These are phyloP conservation scores for Ceratopteris richardii DNA, from an alignment of 75 land plant genomes.

Conservation along the genomic window DNA sequence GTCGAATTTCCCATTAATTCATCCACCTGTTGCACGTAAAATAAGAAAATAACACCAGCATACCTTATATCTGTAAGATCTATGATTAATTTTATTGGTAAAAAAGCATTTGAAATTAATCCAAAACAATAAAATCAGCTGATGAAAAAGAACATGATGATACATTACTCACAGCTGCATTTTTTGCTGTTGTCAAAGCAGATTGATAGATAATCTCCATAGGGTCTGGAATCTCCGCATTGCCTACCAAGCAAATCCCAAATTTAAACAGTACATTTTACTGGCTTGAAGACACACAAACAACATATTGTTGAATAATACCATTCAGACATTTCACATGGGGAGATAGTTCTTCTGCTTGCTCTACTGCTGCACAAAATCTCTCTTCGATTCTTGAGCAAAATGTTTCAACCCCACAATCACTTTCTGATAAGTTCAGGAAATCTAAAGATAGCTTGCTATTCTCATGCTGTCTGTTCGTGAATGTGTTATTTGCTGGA, in stretches of 20 bases:
- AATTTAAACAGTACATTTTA: not conserved
- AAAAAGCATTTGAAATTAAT: not conserved
- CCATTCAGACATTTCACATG: constrained; percentile 49
- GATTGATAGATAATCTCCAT: constrained; percentile 82
- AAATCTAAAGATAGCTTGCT: constrained; percentile 3
- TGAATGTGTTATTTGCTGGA: not conserved
- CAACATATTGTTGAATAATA: constrained; percentile 17
- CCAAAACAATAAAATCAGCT: not conserved
- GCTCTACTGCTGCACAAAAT: constrained; percentile 70
- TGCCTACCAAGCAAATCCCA: constrained; percentile 29
- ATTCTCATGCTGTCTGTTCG: not conserved
- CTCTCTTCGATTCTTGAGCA: constrained; percentile 58
- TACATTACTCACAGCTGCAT: constrained; percentile 61
- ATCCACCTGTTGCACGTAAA: constrained; percentile 45
- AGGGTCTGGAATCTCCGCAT: constrained; percentile 88
- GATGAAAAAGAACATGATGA: not conserved
- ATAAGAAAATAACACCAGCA: not conserved
- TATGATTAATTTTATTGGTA: not conserved
- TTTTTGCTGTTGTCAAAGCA: constrained; percentile 64
- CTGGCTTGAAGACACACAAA: not conserved
- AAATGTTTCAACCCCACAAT: constrained; percentile 29
- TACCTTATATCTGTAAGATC: not conserved
- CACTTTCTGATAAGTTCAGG: constrained; percentile 15
- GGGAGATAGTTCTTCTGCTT: constrained; percentile 63
- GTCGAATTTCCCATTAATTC: constrained; percentile 69